phyloP scores from a whole-genome alignment of 306 rosid genomes.

The Glycyrrhiza uralensis region DNA sequence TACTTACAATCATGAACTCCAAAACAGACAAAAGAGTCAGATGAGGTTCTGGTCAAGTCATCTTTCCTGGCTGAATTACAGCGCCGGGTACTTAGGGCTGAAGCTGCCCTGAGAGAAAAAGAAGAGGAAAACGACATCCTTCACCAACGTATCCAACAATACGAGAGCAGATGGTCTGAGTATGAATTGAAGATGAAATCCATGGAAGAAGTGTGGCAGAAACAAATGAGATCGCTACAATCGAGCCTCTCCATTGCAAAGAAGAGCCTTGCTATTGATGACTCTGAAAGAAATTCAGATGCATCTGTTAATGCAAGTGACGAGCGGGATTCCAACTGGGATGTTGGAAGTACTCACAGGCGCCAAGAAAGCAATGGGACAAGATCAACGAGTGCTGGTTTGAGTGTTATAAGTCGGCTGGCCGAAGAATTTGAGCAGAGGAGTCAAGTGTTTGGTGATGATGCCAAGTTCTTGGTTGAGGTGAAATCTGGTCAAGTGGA shows the following conservation, averaged over 20 bases:
- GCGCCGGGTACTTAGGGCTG: conserved; percentile 86
- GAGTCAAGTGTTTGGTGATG: conserved; percentile 95
- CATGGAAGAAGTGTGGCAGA: conserved; percentile 99
- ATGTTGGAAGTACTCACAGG: conserved; percentile 60
- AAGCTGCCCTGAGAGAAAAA: conserved; percentile 80
- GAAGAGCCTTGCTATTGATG: conserved; percentile 90
- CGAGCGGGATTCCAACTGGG: conserved; percentile 74
- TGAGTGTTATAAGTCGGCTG: conserved; percentile 81
- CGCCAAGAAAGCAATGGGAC: conserved; percentile 77
- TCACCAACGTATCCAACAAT: conserved; percentile 88
- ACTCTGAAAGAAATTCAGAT: conserved; percentile 85
- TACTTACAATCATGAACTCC: conserved; percentile 22
- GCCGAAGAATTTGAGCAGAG: conserved; percentile 92
- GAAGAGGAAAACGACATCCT: conserved; percentile 94
- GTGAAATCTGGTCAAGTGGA: conserved; percentile 93
- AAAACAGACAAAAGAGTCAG: conserved; percentile 62
- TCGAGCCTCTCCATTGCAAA: conserved; percentile 98
- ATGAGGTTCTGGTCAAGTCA: conserved; percentile 79
- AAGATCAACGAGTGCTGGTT: conserved; percentile 81
- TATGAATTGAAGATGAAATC: conserved; percentile 92
- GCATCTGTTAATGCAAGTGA: conserved; percentile 85
- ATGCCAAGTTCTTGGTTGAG: conserved; percentile 97
- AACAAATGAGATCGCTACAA: conserved; percentile 95
- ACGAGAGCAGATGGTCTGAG: conserved; percentile 94
- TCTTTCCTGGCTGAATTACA: conserved; percentile 85